Base-by-base conservation (phyloP, 2,329 filamentous ascomycete species). In the Aspergillus piperis region DNA sequence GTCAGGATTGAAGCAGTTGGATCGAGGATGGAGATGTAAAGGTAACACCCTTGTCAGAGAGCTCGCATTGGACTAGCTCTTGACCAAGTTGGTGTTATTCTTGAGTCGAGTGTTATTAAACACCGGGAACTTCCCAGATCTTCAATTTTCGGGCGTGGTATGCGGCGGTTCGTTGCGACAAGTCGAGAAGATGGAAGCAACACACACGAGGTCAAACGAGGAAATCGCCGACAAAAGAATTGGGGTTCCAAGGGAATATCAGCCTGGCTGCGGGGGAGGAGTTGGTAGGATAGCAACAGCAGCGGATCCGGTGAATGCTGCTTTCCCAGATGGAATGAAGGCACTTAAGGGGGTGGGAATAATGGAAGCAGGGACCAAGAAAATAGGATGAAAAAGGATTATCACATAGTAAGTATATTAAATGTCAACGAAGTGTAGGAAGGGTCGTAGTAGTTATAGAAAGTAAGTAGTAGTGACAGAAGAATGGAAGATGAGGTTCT, bases 321-420 rank as follows among this genome's bases (percentile, higher is more conserved):
- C 62, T 67, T 66, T 64, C 62, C 58, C 60, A 60, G 54, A 64
- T 64, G 69, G 69, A 72, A 72, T 72, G 70, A 70, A 71, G 69
- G 69, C 67, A 70, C 68, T 67, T 62, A 69, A 72, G 67, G 70
- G 69, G 68, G 64, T 89, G 80, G 80, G 60, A 54, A 30, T 30
- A 49, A 57, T 59, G 80, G 62, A 88, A 81, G 82, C 80, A 64
- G 84, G 86, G 77, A 69, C 69, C 69, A 61, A 63, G 81, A 82
- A 36, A 36, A 36, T 36, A 13, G 11, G 32, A 30, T 30, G 4
- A 11, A 62, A 79, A 49, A 58, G 49, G 54, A 56, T 38, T 57
- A 63, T 64, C 62, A 64, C 57, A 62, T 64, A 61, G 38, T 59
- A 60, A 3, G 47, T 53, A 38, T 60, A 48, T 47, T 56, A 42